Evolutionary conservation across 1,284 basidiomycete genomes (phyloP).

Genomic region (Inonotus hispidus): DNA sequence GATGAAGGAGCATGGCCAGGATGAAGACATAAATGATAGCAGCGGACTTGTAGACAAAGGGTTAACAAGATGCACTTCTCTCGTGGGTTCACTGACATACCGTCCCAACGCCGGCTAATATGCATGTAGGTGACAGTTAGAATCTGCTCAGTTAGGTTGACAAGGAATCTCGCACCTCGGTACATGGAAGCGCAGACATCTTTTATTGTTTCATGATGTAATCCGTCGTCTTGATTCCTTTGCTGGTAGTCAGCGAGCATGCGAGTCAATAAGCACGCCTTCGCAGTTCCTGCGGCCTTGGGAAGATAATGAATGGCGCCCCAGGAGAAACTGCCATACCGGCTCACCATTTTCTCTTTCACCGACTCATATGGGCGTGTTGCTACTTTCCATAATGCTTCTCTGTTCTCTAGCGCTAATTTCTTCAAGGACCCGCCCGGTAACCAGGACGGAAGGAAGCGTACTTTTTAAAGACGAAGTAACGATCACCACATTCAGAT

Average conservation of each 20-base stretch:
- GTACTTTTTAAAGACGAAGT: background rate
- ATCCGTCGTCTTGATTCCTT: background rate
- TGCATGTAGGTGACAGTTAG: background rate
- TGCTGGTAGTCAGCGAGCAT: conserved; percentile 8
- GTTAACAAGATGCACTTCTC: background rate
- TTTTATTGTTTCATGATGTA: background rate
- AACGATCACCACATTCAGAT: background rate
- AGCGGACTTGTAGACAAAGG: background rate
- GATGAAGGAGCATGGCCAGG: conserved; percentile 19
- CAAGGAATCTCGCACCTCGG: background rate
- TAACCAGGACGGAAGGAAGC: conserved; percentile 9
- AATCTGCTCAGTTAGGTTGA: background rate
- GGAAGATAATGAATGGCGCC: background rate
- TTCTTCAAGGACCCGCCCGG: conserved; percentile 4
- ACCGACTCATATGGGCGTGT: conserved; percentile 8
- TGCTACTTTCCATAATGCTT: background rate
- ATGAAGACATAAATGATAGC: conserved; percentile 12
- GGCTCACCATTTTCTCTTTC: background rate
- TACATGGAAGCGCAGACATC: conserved; percentile 9
- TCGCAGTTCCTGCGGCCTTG: conserved; percentile 2
- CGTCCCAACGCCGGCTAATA: conserved; percentile 4
- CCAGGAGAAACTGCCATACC: background rate
- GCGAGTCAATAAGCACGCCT: background rate
- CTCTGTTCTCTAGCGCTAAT: background rate
- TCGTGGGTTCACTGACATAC: background rate